Conservation (phyloP, 2,329 filamentous ascomycete genomes). For the Lasiodiplodia sp. region DNA sequence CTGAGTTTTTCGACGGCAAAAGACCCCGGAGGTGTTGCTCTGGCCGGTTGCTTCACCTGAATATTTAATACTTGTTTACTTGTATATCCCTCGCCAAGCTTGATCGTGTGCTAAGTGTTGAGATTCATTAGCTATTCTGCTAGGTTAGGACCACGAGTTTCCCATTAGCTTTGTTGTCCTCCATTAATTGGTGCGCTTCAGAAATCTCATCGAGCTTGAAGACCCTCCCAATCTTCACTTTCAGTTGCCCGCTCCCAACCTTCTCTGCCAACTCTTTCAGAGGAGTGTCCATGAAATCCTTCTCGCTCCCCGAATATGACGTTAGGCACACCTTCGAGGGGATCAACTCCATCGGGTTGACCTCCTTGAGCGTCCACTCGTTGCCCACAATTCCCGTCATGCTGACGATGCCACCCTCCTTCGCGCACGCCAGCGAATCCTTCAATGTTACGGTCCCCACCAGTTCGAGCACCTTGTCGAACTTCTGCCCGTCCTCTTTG, state of each 20-base stretch:
- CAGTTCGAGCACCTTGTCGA: constrained; percentile 58
- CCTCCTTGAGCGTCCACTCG: constrained; percentile 49
- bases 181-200: constrained; percentile 55
- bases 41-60: background rate
- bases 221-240: constrained; percentile 51
- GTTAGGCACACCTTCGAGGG: constrained; percentile 52
- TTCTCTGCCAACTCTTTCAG: constrained; percentile 49
- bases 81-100: background rate
- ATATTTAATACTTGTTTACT: background rate
- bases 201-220: constrained; percentile 56
- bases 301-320: constrained; percentile 45
- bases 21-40: background rate
- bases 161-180: constrained; percentile 52
- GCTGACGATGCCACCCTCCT: constrained; percentile 52
- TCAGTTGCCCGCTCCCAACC: constrained; percentile 49
- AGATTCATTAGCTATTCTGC: background rate
- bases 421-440: constrained; percentile 54
- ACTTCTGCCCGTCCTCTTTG: constrained; percentile 40
- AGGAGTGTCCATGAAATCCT: constrained; percentile 53
- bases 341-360: constrained; percentile 54
- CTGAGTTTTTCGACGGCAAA: background rate
- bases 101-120: background rate
- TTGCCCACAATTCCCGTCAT: constrained; percentile 57
- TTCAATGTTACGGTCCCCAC: constrained; percentile 52
- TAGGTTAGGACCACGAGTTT: constrained; percentile 53